Conservation (phyloP, 257 asterid species). For the Petunia secreta region DNA sequence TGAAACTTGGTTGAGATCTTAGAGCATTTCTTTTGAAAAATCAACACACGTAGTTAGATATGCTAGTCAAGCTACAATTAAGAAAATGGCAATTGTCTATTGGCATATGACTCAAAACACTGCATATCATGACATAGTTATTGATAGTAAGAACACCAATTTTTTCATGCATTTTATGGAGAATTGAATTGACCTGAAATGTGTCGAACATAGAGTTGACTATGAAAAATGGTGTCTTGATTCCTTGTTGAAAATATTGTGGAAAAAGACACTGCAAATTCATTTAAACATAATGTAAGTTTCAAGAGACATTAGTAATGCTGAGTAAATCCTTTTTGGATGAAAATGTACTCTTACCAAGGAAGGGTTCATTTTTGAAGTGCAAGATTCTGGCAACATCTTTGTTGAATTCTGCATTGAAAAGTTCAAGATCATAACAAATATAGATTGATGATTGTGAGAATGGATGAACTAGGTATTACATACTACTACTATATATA, state of each 20-base stretch:
- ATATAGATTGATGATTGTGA: background rate
- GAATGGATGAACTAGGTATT: no score
- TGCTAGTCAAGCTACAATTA: background rate
- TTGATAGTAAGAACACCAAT: no score
- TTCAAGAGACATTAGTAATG: background rate
- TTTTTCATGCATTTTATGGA: background rate
- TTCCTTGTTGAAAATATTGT: conserved; percentile 16
- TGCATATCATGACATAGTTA: no score
- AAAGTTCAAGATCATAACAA: background rate
- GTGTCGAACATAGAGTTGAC: conserved; percentile 24
- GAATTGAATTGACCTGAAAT: background rate
- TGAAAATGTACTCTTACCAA: background rate
- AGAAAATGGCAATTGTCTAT: background rate
- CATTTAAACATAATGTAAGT: background rate
- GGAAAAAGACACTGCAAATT: conserved; percentile 20
- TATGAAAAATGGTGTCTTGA: conserved; percentile 24
- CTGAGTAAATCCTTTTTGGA: background rate
- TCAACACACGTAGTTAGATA: background rate
- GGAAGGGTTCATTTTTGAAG: background rate
- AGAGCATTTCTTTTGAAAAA: background rate
- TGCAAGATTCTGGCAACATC: background rate
- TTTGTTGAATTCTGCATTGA: background rate
- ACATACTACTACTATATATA: no score
- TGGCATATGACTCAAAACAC: no score
- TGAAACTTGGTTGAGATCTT: no score